A percentile compares a stretch with the other conserved stretches of the same genome.
Conservation (phyloP, 768 basidiomycete genomes). For the Filobasidium floriforme region DNA sequence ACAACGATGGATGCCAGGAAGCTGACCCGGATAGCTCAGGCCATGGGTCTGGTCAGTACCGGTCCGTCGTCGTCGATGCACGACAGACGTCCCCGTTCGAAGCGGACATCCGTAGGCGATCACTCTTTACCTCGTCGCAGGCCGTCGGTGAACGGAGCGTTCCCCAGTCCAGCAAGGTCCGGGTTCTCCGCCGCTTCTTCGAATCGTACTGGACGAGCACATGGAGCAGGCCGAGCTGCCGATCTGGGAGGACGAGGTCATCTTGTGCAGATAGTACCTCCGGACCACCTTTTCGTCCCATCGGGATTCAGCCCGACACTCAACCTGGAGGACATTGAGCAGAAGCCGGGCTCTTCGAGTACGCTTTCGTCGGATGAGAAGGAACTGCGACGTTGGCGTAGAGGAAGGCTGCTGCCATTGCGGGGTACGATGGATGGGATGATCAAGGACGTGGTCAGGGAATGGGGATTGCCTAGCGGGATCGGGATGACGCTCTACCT, state of each 20-base stretch:
- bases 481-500: slow-evolving; percentile 21
- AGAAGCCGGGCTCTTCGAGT: neutral
- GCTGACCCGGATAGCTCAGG: slow-evolving; percentile 13
- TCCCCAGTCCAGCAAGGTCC: neutral
- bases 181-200: neutral
- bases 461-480: slow-evolving; percentile 20
- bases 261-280: neutral
- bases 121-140: neutral
- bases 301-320: neutral
- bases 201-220: neutral
- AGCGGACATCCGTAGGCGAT: neutral
- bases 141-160: neutral
- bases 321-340: neutral
- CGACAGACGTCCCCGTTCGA: neutral
- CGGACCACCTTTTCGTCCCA: slow-evolving; percentile 1
- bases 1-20: slow-evolving; percentile 4
- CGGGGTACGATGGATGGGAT: slow-evolving; percentile 10
- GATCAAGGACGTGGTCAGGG: slow-evolving; percentile 13
- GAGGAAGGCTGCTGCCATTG: slow-evolving; percentile 18
- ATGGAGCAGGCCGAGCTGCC: neutral
- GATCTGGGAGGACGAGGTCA: neutral
- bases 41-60: slow-evolving; percentile 12
- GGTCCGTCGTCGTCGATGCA: slow-evolving; percentile 5
- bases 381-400: slow-evolving; percentile 13
- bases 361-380: neutral